phyloP scores from a whole-genome alignment of 129 eudicot genomes.

The Lactuca saligna region DNA sequence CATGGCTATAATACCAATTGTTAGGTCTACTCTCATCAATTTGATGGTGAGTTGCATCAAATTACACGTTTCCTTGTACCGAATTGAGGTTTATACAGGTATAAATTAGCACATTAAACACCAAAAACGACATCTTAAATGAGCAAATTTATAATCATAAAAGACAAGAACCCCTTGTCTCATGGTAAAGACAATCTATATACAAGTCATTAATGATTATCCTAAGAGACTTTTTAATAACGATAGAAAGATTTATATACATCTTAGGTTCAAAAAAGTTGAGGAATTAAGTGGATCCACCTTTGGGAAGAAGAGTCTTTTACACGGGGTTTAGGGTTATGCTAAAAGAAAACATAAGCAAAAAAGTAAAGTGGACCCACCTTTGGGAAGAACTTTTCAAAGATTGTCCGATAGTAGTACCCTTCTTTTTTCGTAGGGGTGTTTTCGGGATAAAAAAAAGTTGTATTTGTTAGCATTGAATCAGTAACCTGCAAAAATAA shows the following conservation, averaged over 20 bases:
- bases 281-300: too few species aligned
- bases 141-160: background rate
- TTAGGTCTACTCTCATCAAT: too few species aligned
- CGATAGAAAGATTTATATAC: too few species aligned
- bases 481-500: slow-evolving; percentile 69
- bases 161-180: too few species aligned
- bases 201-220: too few species aligned
- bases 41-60: background rate
- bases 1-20: background rate
- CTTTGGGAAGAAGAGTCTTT: too few species aligned
- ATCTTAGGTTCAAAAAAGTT: too few species aligned
- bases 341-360: background rate
- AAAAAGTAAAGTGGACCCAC: slow-evolving; percentile 29
- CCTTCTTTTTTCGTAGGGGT: slow-evolving; percentile 93
- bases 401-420: slow-evolving; percentile 82
- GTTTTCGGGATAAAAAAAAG: slow-evolving; percentile 89
- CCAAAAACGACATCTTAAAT: background rate
- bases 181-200: too few species aligned
- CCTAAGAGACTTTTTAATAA: too few species aligned
- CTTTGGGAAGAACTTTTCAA: slow-evolving; percentile 95
- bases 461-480: slow-evolving; percentile 82
- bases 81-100: background rate
- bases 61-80: background rate
- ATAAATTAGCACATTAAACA: background rate
- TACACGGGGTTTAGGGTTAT: too few species aligned